These are phyloP conservation scores for Hymenoscyphus salicellus DNA, from an alignment of 2,329 filamentous ascomycete species.

Conservation along the genomic window DNA sequence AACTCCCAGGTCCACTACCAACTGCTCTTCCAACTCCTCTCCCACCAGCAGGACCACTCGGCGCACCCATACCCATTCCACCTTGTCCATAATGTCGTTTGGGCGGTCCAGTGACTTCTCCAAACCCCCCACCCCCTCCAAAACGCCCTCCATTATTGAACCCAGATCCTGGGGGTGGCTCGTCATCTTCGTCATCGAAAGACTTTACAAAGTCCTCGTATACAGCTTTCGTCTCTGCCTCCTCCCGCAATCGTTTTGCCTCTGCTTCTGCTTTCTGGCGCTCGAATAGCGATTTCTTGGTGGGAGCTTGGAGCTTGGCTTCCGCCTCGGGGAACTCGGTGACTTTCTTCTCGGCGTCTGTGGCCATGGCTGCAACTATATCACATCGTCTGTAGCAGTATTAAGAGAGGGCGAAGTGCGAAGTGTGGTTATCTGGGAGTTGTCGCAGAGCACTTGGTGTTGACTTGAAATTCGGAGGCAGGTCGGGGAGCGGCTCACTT, in stretches of 20 bases:
- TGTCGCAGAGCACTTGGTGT: not conserved
- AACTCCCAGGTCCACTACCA: constrained; percentile 59
- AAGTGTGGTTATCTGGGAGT: not conserved
- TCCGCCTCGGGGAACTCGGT: constrained; percentile 65
- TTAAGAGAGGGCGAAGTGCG: not conserved
- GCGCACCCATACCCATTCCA: constrained; percentile 37
- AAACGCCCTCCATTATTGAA: constrained; percentile 23
- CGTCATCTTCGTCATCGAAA: constrained; percentile 58
- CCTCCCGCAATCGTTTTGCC: constrained; percentile 79
- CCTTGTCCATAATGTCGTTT: constrained; percentile 62
- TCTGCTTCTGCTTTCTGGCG: constrained; percentile 85
- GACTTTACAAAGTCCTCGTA: constrained; percentile 85
- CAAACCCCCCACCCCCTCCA: constrained; percentile 18
- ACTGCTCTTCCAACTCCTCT: constrained; percentile 40
- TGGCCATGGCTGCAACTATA: constrained; percentile 11
- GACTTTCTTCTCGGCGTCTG: constrained; percentile 32
- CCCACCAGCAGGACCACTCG: constrained; percentile 29
- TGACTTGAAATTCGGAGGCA: not conserved
- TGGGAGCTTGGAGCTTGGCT: constrained; percentile 73
- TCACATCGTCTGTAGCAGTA: not conserved
- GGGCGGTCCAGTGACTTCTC: constrained; percentile 34
- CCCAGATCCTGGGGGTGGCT: constrained; percentile 22
- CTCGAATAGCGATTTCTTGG: constrained; percentile 85
- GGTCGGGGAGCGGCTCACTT: not conserved
- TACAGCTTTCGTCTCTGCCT: constrained; percentile 81